These are phyloP conservation scores for Mycena floridula DNA, from an alignment of 768 basidiomycete species.

Conservation along the genomic window DNA sequence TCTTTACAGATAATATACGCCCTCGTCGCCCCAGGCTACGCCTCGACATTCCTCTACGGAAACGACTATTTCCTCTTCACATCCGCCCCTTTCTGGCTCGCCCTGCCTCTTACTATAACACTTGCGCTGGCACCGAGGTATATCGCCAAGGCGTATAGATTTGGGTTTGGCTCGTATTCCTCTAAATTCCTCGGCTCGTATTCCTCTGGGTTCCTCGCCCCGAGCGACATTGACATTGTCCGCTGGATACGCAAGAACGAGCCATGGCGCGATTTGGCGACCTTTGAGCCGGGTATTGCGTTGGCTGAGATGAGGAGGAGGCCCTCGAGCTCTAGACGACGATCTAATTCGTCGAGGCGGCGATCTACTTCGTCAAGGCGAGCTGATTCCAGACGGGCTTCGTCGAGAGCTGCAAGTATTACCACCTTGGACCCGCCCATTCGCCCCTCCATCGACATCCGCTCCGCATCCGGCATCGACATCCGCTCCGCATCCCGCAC, in stretches of 20 bases:
- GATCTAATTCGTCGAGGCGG: background rate
- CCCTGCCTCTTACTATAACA: slow-evolving; percentile 61
- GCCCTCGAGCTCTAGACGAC: background rate
- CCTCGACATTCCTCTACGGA: slow-evolving; percentile 66
- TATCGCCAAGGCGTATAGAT: slow-evolving; percentile 62
- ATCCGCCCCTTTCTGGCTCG: slow-evolving; percentile 87
- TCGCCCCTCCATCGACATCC: slow-evolving; percentile 32
- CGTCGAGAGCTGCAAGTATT: slow-evolving; percentile 29
- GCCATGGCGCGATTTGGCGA: slow-evolving; percentile 35
- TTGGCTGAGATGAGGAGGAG: slow-evolving; percentile 10
- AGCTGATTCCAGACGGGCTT: slow-evolving; percentile 25
- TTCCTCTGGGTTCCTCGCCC: too few relatives aligned
- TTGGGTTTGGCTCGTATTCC: slow-evolving; percentile 60
- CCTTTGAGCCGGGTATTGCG: slow-evolving; percentile 3
- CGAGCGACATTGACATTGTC: slow-evolving; percentile 80
- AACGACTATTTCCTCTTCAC: slow-evolving; percentile 76
- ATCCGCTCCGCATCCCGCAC: slow-evolving; percentile 52
- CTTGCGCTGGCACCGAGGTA: slow-evolving; percentile 83
- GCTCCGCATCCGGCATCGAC: too few relatives aligned
- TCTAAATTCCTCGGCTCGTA: too few relatives aligned
- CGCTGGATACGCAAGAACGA: slow-evolving; percentile 66
- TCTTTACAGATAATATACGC: slow-evolving; percentile 68
- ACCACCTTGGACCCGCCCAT: slow-evolving; percentile 17
- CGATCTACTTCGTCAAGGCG: too few relatives aligned
- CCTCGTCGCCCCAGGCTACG: slow-evolving; percentile 75